A percentile compares a stretch with the other conserved stretches of the same genome.
phyloP scores from a whole-genome alignment of 495 filamentous ascomycete genomes.

The Aspergillus ellipticus region DNA sequence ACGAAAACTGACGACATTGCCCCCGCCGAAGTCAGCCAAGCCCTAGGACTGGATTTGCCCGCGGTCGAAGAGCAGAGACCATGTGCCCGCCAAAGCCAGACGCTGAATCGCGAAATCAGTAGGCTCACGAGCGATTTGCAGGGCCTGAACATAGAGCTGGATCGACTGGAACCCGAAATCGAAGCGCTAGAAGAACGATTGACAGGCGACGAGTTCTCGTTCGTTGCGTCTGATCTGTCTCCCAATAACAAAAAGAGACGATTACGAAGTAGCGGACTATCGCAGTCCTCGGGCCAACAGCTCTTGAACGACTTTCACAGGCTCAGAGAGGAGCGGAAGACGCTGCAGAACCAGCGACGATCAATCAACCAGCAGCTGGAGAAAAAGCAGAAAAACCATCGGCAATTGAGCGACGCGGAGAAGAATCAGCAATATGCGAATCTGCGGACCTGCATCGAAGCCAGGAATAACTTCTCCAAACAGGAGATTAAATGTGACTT shows the following conservation, averaged over 20 bases:
- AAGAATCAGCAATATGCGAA: neutral
- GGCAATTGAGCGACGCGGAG: neutral
- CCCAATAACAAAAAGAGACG: slow-evolving; percentile 18
- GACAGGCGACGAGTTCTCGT: neutral
- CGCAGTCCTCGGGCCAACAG: no score
- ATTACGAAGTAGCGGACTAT: no score
- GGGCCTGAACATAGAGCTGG: slow-evolving; percentile 30
- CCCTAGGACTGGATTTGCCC: slow-evolving; percentile 34
- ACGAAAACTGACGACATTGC: slow-evolving; percentile 67
- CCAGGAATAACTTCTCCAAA: slow-evolving; percentile 51
- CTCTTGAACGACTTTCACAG: no score
- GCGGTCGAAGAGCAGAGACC: neutral
- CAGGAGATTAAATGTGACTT: slow-evolving; percentile 53
- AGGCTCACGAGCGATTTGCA: slow-evolving; percentile 27
- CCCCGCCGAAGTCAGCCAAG: slow-evolving; percentile 47
- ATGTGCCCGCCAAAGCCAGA: slow-evolving; percentile 21
- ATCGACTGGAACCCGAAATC: slow-evolving; percentile 27
- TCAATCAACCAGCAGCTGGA: neutral
- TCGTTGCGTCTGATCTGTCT: neutral
- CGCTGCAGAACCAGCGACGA: neutral
- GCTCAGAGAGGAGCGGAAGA: no score
- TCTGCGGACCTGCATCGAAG: slow-evolving; percentile 42
- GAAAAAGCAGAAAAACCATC: neutral
- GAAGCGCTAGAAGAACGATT: slow-evolving; percentile 34
- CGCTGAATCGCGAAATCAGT: no score